Base-by-base conservation (phyloP, 176 grass and related monocot species). In the Musa troglodytarum region DNA sequence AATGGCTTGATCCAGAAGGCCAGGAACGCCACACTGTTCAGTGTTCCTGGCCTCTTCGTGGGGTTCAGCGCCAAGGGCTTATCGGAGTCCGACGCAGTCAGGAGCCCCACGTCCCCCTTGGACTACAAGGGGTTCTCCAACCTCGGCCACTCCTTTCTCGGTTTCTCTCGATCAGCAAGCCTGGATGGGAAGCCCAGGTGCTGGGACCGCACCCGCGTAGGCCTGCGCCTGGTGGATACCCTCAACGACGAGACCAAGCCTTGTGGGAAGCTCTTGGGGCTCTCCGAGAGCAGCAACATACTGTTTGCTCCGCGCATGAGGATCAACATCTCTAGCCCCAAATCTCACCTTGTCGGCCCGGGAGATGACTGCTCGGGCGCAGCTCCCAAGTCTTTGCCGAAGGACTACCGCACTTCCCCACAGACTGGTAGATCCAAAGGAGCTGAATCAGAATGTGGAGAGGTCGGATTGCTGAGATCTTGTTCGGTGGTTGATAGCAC, bases 61-160 rank as follows among this genome's bases (percentile, higher is more conserved):
- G 86, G 86, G 71, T 83, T 91, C 53, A 84, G 83, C 15, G 80
- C 82, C 19, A 99, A 91, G 84, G 78, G 65, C 0, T 50, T 76
- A 52, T 69, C 82, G 57, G 86, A 94, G 71, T 71, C 76, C 63
- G 92, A 93, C 69, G 76, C 88, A n/a, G 81, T 81, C 22, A 69
- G 82, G 80, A 94, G 88, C 86, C 95, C 90, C 50, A 99, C 90
- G 49, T 99, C 95, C 74, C 90, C 88, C 71, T 85, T 94, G 13
- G 95, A 99, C 78, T 71, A 85, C 76, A 99, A 92, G 84, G 83
- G 80, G 54, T 78, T 87, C 1, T 66, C 79, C 79, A 65, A 54
- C 62, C 49, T 66, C 9, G 50, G 79, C 11, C 43, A 53, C 68
- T 80, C 78, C 16, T 84, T 86, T 63, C 71, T 86, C 58, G 71